phyloP scores from a whole-genome alignment of 176 grass and related monocot species.

The Canna indica region DNA sequence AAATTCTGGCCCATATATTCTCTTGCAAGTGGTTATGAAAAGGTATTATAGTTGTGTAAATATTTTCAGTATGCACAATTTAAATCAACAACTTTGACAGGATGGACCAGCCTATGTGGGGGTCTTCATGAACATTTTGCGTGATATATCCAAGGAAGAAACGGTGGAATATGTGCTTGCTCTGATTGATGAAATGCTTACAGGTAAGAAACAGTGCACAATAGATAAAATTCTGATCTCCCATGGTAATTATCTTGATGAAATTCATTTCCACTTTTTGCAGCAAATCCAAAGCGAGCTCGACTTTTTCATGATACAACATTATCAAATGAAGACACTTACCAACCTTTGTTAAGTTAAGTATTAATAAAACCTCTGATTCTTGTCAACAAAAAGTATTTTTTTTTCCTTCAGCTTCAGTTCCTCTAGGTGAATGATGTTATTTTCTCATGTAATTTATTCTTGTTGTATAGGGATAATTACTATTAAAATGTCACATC shows the following conservation, averaged over 20 bases:
- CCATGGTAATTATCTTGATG: slow-evolving; percentile 25
- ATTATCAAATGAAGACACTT: slow-evolving; percentile 75
- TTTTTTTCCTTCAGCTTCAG: background rate
- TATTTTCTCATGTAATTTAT: background rate
- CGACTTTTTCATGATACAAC: slow-evolving; percentile 81
- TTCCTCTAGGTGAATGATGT: background rate
- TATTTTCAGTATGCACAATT: background rate
- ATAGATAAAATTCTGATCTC: background rate
- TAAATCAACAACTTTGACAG: slow-evolving; percentile 25
- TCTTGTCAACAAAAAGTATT: background rate
- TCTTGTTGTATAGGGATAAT: background rate
- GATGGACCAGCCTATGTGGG: slow-evolving; percentile 73
- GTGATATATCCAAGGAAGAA: slow-evolving; percentile 85
- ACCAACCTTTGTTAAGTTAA: slow-evolving; percentile 81
- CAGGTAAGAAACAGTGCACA: slow-evolving; percentile 39
- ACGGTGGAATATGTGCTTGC: slow-evolving; percentile 89
- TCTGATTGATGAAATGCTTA: slow-evolving; percentile 91
- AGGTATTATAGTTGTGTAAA: background rate
- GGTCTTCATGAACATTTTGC: slow-evolving; percentile 74
- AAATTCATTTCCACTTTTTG: slow-evolving; percentile 28
- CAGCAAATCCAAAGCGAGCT: slow-evolving; percentile 74
- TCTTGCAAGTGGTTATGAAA: background rate
- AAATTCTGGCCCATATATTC: background rate
- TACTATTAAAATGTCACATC: background rate
- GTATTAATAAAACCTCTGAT: background rate